A percentile compares a stretch with the other conserved stretches of the same genome.
Evolutionary conservation across 345 rosid genomes (phyloP).

Genomic region (Anacardium occidentale): DNA sequence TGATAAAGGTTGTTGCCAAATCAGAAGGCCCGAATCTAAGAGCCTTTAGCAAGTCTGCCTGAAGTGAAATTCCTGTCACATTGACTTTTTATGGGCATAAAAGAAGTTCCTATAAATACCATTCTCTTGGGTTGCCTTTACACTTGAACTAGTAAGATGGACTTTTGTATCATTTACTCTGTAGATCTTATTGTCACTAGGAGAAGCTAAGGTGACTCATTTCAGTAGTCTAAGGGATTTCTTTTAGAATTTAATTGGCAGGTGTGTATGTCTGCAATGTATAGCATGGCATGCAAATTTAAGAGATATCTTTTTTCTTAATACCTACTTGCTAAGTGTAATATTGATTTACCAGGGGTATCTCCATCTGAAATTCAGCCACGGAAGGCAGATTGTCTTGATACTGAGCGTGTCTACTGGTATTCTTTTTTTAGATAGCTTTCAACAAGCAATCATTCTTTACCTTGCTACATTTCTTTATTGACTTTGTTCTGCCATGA

Average conservation of each 20-base stretch:
- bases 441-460: not conserved
- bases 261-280: not conserved
- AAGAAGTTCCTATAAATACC: not conserved
- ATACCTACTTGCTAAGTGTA: not conserved
- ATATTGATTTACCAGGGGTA: slow-evolving; percentile 23
- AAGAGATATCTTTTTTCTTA: not conserved
- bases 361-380: slow-evolving; percentile 18
- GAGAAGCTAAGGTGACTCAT: not conserved
- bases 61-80: not conserved
- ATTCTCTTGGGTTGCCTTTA: not conserved
- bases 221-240: not conserved
- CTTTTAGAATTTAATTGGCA: not conserved
- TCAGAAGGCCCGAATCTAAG: not conserved
- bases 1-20: not conserved
- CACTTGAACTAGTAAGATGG: not conserved
- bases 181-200: not conserved
- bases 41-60: not conserved
- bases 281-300: not conserved
- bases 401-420: slow-evolving; percentile 44
- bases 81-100: not conserved
- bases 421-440: slow-evolving; percentile 10
- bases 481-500: not conserved
- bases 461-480: not conserved
- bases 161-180: not conserved
- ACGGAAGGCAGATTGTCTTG: slow-evolving; percentile 16